phyloP scores from a whole-genome alignment of 495 filamentous ascomycete genomes.

The Podospora didyma region DNA sequence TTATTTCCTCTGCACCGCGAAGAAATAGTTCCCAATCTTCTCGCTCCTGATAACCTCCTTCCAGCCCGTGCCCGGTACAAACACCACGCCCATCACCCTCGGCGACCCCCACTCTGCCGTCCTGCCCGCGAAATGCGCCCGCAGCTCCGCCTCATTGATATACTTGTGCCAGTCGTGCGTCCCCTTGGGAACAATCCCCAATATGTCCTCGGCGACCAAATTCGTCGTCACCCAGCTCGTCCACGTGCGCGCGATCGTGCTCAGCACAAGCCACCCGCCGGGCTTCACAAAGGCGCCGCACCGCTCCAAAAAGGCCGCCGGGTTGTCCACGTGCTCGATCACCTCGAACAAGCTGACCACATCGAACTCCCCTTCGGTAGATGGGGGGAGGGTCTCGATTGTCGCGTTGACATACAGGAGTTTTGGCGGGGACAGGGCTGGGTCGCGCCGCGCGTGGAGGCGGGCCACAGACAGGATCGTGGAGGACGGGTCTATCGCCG shows the following conservation, averaged over 20 bases:
- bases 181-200: constrained; percentile 82
- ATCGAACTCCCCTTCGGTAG: constrained; percentile 48
- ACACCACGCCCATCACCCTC: constrained; percentile 77
- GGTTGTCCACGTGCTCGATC: constrained; percentile 79
- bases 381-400: constrained; percentile 61
- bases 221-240: constrained; percentile 89
- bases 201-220: constrained; percentile 81
- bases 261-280: constrained; percentile 87
- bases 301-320: constrained; percentile 62
- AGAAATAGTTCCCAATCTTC: constrained; percentile 94
- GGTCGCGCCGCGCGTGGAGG: constrained; percentile 62
- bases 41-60: constrained; percentile 78
- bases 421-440: constrained; percentile 54
- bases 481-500: constrained; percentile 78
- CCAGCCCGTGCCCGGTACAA: constrained; percentile 90
- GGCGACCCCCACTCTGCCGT: constrained; percentile 39
- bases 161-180: constrained; percentile 97
- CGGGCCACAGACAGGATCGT: constrained; percentile 77
- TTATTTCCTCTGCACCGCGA: constrained; percentile 62
- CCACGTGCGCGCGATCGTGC: constrained; percentile 85
- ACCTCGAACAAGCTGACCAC: constrained; percentile 90
- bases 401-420: constrained; percentile 67
- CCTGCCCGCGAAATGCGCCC: constrained; percentile 50
- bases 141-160: constrained; percentile 79
- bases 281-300: constrained; percentile 74